Evolutionary conservation across 306 rosid species (phyloP).

Genomic region (Geum urbanum): DNA sequence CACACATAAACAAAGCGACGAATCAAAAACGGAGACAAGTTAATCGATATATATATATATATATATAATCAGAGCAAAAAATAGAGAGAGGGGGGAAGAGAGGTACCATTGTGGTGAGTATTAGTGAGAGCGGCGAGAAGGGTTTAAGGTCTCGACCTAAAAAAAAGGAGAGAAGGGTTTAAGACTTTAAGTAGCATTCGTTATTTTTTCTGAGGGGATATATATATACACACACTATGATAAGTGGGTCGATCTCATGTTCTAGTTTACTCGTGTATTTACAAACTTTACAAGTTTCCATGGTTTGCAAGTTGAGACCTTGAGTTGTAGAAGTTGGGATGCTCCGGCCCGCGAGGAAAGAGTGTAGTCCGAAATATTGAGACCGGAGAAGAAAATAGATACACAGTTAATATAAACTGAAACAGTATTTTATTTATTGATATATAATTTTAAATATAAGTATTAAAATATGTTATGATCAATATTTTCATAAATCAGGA

Average conservation of each 20-base stretch:
- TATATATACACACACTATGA: too few species aligned
- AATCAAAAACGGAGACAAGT: background rate
- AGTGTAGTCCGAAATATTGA: background rate
- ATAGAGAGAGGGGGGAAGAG: background rate
- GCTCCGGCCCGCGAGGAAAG: background rate
- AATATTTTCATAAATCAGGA: too few species aligned
- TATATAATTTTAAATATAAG: too few species aligned
- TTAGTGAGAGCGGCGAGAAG: constrained; percentile 27
- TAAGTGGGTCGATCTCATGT: background rate
- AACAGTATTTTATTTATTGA: too few species aligned
- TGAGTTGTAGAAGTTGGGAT: background rate
- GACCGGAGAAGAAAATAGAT: too few species aligned
- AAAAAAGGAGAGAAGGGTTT: constrained; percentile 30
- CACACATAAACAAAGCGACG: background rate
- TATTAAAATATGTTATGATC: too few species aligned
- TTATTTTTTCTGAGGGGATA: background rate
- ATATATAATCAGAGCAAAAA: background rate
- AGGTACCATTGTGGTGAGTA: constrained; percentile 44
- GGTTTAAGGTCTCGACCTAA: constrained; percentile 10
- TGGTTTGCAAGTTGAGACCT: too few species aligned
- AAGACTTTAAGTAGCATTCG: constrained; percentile 14
- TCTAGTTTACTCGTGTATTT: too few species aligned
- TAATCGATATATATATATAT: background rate
- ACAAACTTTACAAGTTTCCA: too few species aligned
- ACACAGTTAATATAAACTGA: too few species aligned